A percentile compares a stretch with the other conserved stretches of the same genome.
Evolutionary conservation across 257 asterid species (phyloP).

Genomic region (Cruciata laevipes): DNA sequence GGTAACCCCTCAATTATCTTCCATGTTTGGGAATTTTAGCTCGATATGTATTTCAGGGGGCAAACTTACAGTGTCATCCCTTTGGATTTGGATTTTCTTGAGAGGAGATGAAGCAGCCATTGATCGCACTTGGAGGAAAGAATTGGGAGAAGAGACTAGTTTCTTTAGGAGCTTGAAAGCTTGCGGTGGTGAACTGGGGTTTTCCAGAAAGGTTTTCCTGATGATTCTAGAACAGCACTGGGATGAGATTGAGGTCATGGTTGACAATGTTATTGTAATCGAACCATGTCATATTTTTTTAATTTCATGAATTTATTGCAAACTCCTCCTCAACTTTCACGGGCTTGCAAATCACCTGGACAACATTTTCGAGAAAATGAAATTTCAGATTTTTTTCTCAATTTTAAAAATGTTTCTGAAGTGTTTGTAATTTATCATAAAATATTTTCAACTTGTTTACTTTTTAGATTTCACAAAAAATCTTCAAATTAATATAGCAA

Average conservation of each 20-base stretch:
- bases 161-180: constrained; percentile 17
- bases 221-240: constrained; percentile 28
- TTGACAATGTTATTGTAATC: background rate
- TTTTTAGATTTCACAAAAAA: too few species aligned
- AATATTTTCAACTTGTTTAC: too few species aligned
- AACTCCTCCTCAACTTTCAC: too few species aligned
- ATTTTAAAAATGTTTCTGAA: too few species aligned
- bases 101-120: constrained; percentile 78
- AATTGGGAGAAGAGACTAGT: constrained; percentile 14
- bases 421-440: too few species aligned
- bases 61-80: constrained; percentile 53
- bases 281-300: background rate
- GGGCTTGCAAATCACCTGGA: too few species aligned
- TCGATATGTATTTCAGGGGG: too few species aligned
- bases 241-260: constrained; percentile 21
- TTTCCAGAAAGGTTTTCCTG: constrained; percentile 17
- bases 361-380: too few species aligned
- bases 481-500: too few species aligned
- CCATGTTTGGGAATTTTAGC: background rate
- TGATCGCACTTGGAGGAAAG: constrained; percentile 41
- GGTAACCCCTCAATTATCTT: background rate
- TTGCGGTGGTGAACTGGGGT: constrained; percentile 8
- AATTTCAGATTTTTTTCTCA: too few species aligned
- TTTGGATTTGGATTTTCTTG: constrained; percentile 78
- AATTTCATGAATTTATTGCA: background rate